phyloP scores from a whole-genome alignment of 2,329 filamentous ascomycete species.

The Rutstroemia sp. region DNA sequence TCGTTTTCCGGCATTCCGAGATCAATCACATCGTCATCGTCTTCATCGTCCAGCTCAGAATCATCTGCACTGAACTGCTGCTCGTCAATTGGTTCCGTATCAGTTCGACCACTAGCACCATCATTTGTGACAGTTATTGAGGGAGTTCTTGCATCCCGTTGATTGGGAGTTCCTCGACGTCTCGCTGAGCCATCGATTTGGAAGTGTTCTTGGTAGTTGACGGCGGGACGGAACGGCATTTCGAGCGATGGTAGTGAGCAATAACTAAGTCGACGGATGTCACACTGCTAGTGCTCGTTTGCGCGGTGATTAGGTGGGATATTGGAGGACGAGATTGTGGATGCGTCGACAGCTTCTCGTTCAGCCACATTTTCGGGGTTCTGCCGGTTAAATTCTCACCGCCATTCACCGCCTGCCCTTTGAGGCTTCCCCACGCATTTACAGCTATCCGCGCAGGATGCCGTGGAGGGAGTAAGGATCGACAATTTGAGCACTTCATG shows the following conservation, averaged over 20 bases:
- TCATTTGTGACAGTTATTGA: background rate
- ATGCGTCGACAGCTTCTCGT: background rate
- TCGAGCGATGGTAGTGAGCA: too few species aligned
- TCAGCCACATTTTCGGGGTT: background rate
- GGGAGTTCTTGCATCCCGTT: background rate
- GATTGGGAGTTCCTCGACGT: background rate
- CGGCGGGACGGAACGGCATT: background rate
- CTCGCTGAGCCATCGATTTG: background rate
- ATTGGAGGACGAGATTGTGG: background rate
- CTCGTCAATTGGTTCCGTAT: background rate
- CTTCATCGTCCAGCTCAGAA: slow-evolving; percentile 1
- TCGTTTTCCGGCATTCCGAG: slow-evolving; percentile 4
- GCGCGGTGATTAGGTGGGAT: background rate
- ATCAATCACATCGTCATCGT: slow-evolving; percentile 8
- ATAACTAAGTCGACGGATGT: background rate
- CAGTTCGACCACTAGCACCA: background rate
- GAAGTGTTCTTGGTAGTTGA: slow-evolving; percentile 7
- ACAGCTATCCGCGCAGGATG: too few species aligned
- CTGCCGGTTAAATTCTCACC: background rate
- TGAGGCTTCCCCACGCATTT: too few species aligned
- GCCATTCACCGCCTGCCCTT: background rate
- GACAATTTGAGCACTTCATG: too few species aligned
- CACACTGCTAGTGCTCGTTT: too few species aligned
- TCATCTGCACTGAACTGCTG: background rate
- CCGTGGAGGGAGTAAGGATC: too few species aligned